Conservation (phyloP, 2,329 filamentous ascomycete genomes). For the Fusarium multiceps region DNA sequence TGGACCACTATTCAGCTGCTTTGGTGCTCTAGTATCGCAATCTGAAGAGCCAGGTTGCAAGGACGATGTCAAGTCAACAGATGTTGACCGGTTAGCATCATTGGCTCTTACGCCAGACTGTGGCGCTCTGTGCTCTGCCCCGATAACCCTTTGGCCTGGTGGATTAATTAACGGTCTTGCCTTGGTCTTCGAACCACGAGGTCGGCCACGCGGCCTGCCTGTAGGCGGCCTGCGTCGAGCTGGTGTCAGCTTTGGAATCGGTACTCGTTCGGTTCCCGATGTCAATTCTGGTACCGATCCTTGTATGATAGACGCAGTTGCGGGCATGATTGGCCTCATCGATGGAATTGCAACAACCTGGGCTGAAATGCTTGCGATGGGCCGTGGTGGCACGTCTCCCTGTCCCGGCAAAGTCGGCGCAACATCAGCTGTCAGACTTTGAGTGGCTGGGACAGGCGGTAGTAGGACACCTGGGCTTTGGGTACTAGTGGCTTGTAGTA, state of each 20-base stretch:
- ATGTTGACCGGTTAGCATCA: background rate
- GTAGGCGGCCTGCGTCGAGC: slow-evolving; percentile 35
- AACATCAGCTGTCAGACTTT: background rate
- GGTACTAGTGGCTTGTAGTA: background rate
- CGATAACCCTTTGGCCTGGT: slow-evolving; percentile 2
- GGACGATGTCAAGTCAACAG: background rate
- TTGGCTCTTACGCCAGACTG: slow-evolving; percentile 17
- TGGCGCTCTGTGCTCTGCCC: slow-evolving; percentile 48
- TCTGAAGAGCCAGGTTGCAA: slow-evolving; percentile 18
- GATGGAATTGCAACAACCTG: background rate
- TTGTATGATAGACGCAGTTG: background rate
- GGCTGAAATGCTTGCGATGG: background rate
- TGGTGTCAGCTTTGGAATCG: slow-evolving; percentile 7
- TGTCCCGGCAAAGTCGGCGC: background rate
- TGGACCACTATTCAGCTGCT: background rate
- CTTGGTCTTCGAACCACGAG: slow-evolving; percentile 61
- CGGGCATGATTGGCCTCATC: background rate
- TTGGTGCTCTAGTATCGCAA: background rate
- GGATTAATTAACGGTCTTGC: slow-evolving; percentile 45
- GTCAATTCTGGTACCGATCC: background rate
- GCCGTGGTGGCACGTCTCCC: background rate
- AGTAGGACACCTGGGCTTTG: background rate
- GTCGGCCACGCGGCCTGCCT: slow-evolving; percentile 52
- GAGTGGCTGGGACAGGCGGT: background rate
- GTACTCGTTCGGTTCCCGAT: background rate